A percentile compares a stretch with the other conserved stretches of the same genome.
Conservation (phyloP, 257 asterid genomes). For the Catharanthus roseus region DNA sequence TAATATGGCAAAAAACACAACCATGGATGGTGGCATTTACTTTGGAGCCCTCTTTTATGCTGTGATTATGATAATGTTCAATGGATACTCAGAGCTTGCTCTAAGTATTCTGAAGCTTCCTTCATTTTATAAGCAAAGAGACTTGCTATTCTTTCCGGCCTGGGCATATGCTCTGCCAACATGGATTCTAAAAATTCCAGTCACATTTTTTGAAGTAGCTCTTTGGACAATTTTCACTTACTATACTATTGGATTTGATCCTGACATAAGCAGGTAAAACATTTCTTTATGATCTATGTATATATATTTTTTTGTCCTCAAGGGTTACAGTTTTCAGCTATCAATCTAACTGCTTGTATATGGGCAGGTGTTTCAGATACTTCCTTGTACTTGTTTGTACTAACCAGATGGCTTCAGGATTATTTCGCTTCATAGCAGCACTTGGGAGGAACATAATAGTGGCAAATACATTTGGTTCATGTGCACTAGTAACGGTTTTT, state of each 20-base stretch:
- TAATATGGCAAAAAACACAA: slow-evolving; percentile 50
- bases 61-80: slow-evolving; percentile 71
- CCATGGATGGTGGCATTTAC: slow-evolving; percentile 68
- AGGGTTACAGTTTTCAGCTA: background rate
- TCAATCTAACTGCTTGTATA: background rate
- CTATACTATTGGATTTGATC: slow-evolving; percentile 84
- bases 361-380: slow-evolving; percentile 59
- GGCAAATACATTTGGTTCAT: slow-evolving; percentile 86
- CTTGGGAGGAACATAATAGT: slow-evolving; percentile 82
- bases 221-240: slow-evolving; percentile 78
- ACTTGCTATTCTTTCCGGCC: slow-evolving; percentile 73
- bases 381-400: slow-evolving; percentile 56
- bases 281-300: background rate
- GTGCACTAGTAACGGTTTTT: slow-evolving; percentile 74
- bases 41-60: slow-evolving; percentile 83
- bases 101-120: slow-evolving; percentile 82
- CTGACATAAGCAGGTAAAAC: slow-evolving; percentile 59
- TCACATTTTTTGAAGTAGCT: slow-evolving; percentile 60
- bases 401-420: slow-evolving; percentile 90
- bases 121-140: slow-evolving; percentile 83
- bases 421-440: slow-evolving; percentile 81
- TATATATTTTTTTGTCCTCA: no score
- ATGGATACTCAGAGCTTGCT: slow-evolving; percentile 81
- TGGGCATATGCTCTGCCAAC: slow-evolving; percentile 86
- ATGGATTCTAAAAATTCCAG: slow-evolving; percentile 75